Evolutionary conservation across 164 flowering plant species (phyloP), one percentile per base, ranked within the genome.

Genomic region (Nymphaea colorata): DNA sequence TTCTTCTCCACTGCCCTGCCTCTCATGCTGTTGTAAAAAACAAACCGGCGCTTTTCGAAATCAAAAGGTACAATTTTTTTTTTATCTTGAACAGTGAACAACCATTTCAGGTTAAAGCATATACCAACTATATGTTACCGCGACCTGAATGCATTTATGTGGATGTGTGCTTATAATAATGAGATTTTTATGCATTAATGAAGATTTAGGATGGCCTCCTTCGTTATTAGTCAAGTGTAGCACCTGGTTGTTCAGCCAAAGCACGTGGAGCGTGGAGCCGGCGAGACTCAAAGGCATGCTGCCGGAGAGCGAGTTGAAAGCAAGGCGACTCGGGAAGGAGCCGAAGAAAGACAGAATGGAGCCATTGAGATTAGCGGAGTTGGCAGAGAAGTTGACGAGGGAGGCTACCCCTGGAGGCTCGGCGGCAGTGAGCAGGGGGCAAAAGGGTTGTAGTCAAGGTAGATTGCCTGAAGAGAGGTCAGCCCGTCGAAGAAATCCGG

Each of bases 161-260:
- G n/a, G n/a, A n/a, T n/a, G n/a, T n/a, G n/a, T n/a, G n/a, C n/a
- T n/a, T n/a, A n/a, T n/a, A n/a, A n/a, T n/a, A n/a, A n/a, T n/a
- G n/a, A n/a, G n/a, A n/a, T n/a, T n/a, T n/a, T n/a, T n/a, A n/a
- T n/a, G n/a, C n/a, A n/a, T n/a, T n/a, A n/a, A n/a, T n/a, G n/a
- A n/a, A n/a, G n/a, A n/a, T n/a, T n/a, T n/a, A n/a, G n/a, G n/a
- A n/a, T n/a, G n/a, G n/a, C n/a, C n/a, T n/a, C n/a, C n/a, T n/a
- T n/a, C n/a, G n/a, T n/a, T n/a, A n/a, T n/a, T n/a, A n/a, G n/a
- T n/a, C n/a, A n/a, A n/a, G n/a, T n/a, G n/a, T n/a, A n/a, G n/a
- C n/a, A n/a, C n/a, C 79, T 90, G 92, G 57, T 97, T 97, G 72
- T 92, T 92, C 45, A 95, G 70, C 99, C 99, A 95, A 53, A 95